A percentile compares a stretch with the other conserved stretches of the same genome.
Conservation (phyloP, 2,329 filamentous ascomycete species). For the Pseudogymnoascus pannorum region DNA sequence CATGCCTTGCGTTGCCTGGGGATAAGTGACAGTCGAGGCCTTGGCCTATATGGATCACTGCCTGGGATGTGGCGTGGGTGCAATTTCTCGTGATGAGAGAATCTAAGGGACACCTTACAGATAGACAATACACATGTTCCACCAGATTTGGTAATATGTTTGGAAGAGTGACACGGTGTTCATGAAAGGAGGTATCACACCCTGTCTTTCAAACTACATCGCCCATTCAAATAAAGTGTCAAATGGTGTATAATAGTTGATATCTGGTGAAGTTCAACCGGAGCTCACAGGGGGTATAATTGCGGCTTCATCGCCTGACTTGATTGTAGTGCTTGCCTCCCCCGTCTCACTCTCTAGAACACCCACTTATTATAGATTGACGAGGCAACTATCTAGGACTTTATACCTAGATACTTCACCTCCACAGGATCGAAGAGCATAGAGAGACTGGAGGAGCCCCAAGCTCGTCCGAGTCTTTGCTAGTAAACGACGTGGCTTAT, state of each 20-base stretch:
- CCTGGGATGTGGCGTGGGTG: background rate
- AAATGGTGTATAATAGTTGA: background rate
- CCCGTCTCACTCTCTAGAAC: constrained; percentile 39
- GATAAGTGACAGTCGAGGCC: constrained; percentile 2
- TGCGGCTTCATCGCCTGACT: constrained; percentile 73
- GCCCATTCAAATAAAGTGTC: background rate
- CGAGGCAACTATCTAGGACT: constrained; percentile 63
- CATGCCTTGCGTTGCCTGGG: background rate
- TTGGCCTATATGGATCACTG: background rate
- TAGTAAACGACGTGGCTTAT: constrained; percentile 45
- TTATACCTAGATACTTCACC: constrained; percentile 61
- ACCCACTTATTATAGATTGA: constrained; percentile 78
- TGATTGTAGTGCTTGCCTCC: constrained; percentile 44
- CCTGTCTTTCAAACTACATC: background rate
- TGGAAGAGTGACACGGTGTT: no score
- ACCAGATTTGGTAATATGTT: background rate
- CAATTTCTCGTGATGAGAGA: constrained; percentile 4
- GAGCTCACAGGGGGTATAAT: constrained; percentile 86
- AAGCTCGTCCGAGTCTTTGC: constrained; percentile 57
- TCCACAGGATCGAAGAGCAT: constrained; percentile 62
- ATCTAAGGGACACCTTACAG: background rate
- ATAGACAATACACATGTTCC: constrained; percentile 1
- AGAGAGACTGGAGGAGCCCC: constrained; percentile 60
- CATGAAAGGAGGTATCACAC: background rate
- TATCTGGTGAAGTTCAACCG: constrained; percentile 43